Percentiles rank a stretch among this genome's conserved stretches.
Evolutionary conservation across 176 grass and related monocot species (phyloP).

Genomic region (Oropetium thomaeum): DNA sequence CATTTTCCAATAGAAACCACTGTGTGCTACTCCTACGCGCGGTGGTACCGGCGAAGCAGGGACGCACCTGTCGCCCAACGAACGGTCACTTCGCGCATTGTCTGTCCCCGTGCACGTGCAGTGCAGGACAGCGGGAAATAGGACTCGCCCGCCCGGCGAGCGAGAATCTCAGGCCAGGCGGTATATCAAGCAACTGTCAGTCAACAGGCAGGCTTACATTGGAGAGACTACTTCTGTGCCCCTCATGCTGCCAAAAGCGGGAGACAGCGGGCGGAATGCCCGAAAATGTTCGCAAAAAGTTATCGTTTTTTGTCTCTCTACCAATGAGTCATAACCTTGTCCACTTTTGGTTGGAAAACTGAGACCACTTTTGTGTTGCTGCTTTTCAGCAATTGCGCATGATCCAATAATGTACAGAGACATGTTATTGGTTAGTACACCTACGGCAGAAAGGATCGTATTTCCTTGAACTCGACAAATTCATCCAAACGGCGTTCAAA

Average conservation of each 20-base stretch:
- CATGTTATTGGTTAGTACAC: too few species aligned
- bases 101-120: not conserved
- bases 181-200: not conserved
- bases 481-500: too few species aligned
- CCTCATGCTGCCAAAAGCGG: conserved; percentile 18
- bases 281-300: not conserved
- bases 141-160: not conserved
- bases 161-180: not conserved
- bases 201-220: not conserved
- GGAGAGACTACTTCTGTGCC: not conserved
- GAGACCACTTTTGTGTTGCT: too few species aligned
- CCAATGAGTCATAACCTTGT: not conserved
- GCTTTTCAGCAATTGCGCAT: too few species aligned
- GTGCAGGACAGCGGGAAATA: not conserved
- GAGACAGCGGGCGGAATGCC: not conserved
- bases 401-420: too few species aligned
- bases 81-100: conserved; percentile 3
- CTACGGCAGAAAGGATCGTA: too few species aligned
- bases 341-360: not conserved
- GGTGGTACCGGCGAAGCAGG: not conserved
- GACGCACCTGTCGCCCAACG: not conserved
- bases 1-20: too few species aligned
- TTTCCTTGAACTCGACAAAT: too few species aligned
- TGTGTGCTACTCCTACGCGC: too few species aligned
- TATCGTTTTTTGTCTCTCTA: not conserved